Base-by-base conservation (phyloP, 768 basidiomycete species). In the Kwoniella botswanensis region DNA sequence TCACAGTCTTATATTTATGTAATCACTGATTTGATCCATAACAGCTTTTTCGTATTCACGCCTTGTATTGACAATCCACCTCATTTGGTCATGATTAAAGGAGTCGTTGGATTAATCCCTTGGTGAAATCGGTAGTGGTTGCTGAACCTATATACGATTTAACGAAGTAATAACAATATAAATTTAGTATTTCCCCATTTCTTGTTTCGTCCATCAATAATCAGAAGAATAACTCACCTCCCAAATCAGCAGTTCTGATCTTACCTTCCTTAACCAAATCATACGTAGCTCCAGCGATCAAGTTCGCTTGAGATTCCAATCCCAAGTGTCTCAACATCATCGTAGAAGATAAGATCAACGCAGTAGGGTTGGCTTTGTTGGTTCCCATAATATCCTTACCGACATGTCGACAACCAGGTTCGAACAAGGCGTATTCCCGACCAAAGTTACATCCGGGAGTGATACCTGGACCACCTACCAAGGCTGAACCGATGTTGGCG, bases 371-470 rank as follows among this genome's bases (percentile, higher is more conserved):
- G 76, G 86, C 86, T 35, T 84, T 82, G 77, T 86, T 85, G 75
- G 84, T 83, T 59, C 81, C 77, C 80, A 84, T 74, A 68, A 77
- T 62, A 82, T 89, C 80, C 41, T 73, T 72, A 60, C 75, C 75
- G 67, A 76, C 60, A 77, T 84, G 84, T 85, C 96, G 90, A 85
- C 97, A 98, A 81, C 97, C 97, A 43, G 97, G 97, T 85, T 99
- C 97, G 83, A 99, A 99, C 65, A 99, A 88, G 26, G 97, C 97
- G 83, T 93, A 98, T 84, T 98, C 97, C 53, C 93, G 88, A 79
- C 97, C 97, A 77, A 99, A 91, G 84, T 98, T 98, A 86, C 94
- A 96, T 18, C 97, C 97, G 10, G 97, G 95, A 24, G 98, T 96
- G 77, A 98, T 90, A 81, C 97, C 97, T 50, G 96, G 97, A 52